Percentiles rank a stretch among this genome's conserved stretches.
Conservation (phyloP, 2,329 filamentous ascomycete species). For the Piedraia hortae region DNA sequence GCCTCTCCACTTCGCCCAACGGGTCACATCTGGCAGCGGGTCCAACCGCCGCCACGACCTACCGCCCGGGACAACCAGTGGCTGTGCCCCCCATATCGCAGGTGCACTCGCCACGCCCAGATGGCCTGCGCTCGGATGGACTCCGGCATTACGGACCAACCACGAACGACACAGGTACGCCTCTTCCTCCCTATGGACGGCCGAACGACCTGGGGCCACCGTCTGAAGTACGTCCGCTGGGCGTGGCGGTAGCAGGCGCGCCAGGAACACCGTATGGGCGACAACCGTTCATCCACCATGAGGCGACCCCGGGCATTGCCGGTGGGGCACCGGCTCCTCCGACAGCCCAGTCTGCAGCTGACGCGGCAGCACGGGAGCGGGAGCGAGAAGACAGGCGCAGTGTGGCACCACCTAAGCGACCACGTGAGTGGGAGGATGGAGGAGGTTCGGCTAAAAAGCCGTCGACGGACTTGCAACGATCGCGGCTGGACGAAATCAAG, state of each 20-base stretch:
- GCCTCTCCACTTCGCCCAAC: constrained; percentile 31
- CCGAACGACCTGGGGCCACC: constrained; percentile 15
- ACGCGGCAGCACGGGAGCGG: constrained; percentile 35
- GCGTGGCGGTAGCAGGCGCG: no score
- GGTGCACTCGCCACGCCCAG: constrained; percentile 4
- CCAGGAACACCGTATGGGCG: no score
- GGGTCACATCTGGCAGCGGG: constrained; percentile 24
- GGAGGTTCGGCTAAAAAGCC: constrained; percentile 39
- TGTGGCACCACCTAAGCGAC: constrained; percentile 45
- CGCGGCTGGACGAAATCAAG: constrained; percentile 59
- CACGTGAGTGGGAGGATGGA: constrained; percentile 82
- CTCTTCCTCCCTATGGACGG: constrained; percentile 40
- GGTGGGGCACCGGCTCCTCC: constrained; percentile 41
- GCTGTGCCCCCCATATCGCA: constrained; percentile 3
- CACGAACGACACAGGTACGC: constrained; percentile 19
- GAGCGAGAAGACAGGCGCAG: constrained; percentile 55
- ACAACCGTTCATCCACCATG: no score
- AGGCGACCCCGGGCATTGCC: constrained; percentile 33
- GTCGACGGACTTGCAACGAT: constrained; percentile 64
- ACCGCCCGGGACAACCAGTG: constrained; percentile 6
- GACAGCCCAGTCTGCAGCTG: constrained; percentile 28
- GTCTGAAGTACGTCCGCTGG: constrained; percentile 60
- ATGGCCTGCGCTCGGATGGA: no score
- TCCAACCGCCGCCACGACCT: constrained; percentile 5
- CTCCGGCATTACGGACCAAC: no score